A percentile compares a stretch with the other conserved stretches of the same genome.
These are phyloP conservation scores for Phytophthora tubulina DNA, from an alignment of 352 stramenopile genomes.

Conservation along the genomic window DNA sequence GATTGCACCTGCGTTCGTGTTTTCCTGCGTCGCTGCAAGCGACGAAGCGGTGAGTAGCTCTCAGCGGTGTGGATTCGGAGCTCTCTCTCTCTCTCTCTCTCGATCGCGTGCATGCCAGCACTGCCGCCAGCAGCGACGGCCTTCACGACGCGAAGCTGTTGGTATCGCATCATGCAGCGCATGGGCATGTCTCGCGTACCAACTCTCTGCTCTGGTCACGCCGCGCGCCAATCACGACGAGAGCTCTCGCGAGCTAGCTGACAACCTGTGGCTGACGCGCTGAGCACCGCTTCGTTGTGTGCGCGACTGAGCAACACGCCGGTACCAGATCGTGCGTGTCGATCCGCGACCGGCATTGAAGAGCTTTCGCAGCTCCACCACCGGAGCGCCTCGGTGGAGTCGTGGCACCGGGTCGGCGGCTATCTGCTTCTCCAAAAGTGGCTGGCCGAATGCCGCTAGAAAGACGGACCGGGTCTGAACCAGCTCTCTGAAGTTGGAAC, in stretches of 20 bases:
- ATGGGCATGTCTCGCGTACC: constrained; percentile 6
- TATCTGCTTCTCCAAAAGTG: constrained; percentile 29
- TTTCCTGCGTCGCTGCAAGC: constrained; percentile 13
- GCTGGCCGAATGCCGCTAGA: constrained; percentile 11
- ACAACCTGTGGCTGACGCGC: constrained; percentile 29
- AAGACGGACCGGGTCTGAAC: constrained; percentile 29
- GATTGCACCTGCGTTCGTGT: constrained; percentile 5
- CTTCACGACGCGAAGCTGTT: background rate
- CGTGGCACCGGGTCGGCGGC: background rate
- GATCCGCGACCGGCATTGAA: constrained; percentile 35
- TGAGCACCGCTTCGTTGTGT: constrained; percentile 38
- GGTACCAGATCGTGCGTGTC: constrained; percentile 11
- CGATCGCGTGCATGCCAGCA: too few relatives aligned
- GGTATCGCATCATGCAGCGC: constrained; percentile 1
- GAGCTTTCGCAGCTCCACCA: constrained; percentile 5
- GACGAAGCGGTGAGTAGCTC: constrained; percentile 6
- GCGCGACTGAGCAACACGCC: constrained; percentile 37
- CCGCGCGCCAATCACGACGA: constrained; percentile 24
- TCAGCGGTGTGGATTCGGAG: background rate
- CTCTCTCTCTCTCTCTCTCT: too few relatives aligned
- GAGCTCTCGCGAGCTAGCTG: constrained; percentile 36
- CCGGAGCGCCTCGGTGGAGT: constrained; percentile 24
- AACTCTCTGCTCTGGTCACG: constrained; percentile 7
- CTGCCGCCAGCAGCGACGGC: background rate
- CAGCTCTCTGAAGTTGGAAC: constrained; percentile 42